Conservation (phyloP, 257 asterid species). For the Mentha longifolia region DNA sequence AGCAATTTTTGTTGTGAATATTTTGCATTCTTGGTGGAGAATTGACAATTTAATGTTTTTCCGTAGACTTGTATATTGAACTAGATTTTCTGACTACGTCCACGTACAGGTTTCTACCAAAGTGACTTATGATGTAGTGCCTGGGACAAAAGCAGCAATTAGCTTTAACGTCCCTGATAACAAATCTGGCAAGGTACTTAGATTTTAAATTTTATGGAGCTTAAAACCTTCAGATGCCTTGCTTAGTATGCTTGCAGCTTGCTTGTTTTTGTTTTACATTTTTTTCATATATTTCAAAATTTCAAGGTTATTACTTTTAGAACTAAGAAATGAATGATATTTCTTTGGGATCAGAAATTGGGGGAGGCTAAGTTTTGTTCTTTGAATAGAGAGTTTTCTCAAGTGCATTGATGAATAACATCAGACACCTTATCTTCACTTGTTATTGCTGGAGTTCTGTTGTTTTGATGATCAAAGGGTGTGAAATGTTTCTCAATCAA, state of each 20-base stretch:
- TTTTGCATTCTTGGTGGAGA: conserved; percentile 8
- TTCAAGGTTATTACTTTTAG: not conserved
- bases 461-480: not conserved
- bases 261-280: not conserved
- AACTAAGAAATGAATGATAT: not conserved
- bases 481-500: not conserved
- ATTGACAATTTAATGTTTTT: not conserved
- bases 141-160: conserved; percentile 70
- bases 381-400: not conserved
- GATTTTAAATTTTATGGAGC: conserved; percentile 11
- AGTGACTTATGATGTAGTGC: conserved; percentile 59
- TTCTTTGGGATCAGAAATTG: not conserved
- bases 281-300: not conserved
- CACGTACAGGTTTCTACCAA: conserved; percentile 66
- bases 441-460: not conserved
- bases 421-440: not conserved
- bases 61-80: not conserved
- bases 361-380: not conserved
- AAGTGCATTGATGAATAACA: not conserved
- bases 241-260: not conserved
- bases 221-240: not conserved
- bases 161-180: conserved; percentile 83
- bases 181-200: conserved; percentile 85
- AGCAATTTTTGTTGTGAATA: not conserved
- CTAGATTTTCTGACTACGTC: conserved; percentile 19